Evolutionary conservation across 2,329 filamentous ascomycete genomes (phyloP).

Genomic region (Pseudogymnoascus sp.): DNA sequence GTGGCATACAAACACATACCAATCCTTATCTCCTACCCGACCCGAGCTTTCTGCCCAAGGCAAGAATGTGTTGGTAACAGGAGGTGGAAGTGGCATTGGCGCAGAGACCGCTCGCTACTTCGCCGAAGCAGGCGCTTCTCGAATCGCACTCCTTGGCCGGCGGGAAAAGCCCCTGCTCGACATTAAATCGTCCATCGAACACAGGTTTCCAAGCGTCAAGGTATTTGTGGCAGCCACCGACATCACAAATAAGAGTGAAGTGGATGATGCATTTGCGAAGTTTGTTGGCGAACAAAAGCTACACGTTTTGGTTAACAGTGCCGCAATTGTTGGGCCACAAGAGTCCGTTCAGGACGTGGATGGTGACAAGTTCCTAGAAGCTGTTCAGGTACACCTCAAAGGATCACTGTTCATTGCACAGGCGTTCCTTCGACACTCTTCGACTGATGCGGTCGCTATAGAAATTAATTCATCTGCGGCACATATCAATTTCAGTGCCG

Average conservation of each 20-base stretch:
- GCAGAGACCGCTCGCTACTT: constrained; percentile 34
- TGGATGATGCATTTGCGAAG: constrained; percentile 28
- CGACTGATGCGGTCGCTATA: constrained; percentile 27
- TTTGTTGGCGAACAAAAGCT: constrained; percentile 27
- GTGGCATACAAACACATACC: constrained; percentile 29
- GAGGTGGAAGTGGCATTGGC: constrained; percentile 38
- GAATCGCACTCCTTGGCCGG: constrained; percentile 37
- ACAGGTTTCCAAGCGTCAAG: constrained; percentile 28
- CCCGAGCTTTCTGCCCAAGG: constrained; percentile 32
- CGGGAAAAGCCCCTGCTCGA: constrained; percentile 27
- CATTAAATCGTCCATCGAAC: constrained; percentile 30
- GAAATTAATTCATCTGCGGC: constrained; percentile 29
- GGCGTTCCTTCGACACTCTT: constrained; percentile 28
- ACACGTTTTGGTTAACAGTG: constrained; percentile 34
- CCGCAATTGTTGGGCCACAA: constrained; percentile 25
- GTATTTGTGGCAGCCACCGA: constrained; percentile 28
- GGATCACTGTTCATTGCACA: constrained; percentile 28
- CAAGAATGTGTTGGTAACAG: constrained; percentile 36
- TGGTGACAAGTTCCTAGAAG: constrained; percentile 27
- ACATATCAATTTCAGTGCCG: constrained; percentile 25
- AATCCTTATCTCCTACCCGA: constrained; percentile 31
- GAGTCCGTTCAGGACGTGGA: constrained; percentile 24
- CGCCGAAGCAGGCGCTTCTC: constrained; percentile 35
- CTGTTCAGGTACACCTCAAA: constrained; percentile 28
- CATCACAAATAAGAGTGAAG: constrained; percentile 24